Percentiles rank a stretch among this genome's conserved stretches.
Conservation (phyloP, 345 rosid species). For the Pseudoturritis turrita region DNA sequence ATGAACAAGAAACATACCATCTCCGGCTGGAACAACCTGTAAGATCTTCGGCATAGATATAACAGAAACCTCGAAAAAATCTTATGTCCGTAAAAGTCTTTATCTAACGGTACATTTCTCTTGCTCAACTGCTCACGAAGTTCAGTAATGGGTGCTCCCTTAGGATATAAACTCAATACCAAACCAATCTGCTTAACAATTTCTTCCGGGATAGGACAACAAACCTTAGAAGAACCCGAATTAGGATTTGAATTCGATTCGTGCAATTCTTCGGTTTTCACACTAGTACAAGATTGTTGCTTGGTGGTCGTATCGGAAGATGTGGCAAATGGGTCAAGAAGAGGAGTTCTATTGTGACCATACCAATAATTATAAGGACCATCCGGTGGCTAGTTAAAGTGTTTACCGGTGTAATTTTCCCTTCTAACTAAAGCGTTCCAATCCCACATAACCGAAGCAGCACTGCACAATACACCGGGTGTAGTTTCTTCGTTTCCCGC, state of each 20-base stretch:
- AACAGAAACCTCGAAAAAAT: constrained; percentile 56
- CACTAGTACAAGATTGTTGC: constrained; percentile 16
- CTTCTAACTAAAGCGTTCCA: constrained; percentile 64
- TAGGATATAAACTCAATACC: constrained; percentile 45
- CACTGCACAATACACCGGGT: constrained; percentile 63
- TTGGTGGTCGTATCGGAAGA: constrained; percentile 17
- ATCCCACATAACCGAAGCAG: constrained; percentile 91
- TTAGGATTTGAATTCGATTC: constrained; percentile 34
- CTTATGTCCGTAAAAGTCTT: constrained; percentile 57
- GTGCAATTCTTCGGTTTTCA: constrained; percentile 24
- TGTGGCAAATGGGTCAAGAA: constrained; percentile 62
- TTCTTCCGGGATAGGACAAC: constrained; percentile 40
- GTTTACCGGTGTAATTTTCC: constrained; percentile 42
- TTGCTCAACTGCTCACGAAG: constrained; percentile 54
- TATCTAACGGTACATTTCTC: constrained; percentile 38
- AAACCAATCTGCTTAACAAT: constrained; percentile 46
- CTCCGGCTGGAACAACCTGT: constrained; percentile 34
- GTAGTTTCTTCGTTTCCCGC: constrained; percentile 42
- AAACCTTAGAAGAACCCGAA: not conserved
- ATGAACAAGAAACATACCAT: constrained; percentile 39
- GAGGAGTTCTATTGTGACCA: constrained; percentile 64
- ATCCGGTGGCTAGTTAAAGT: constrained; percentile 90
- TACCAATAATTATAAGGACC: constrained; percentile 93
- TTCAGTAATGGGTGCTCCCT: constrained; percentile 48
- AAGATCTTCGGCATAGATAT: constrained; percentile 58